Conservation (phyloP, 768 basidiomycete genomes). For the Nidularia pulvinata region DNA sequence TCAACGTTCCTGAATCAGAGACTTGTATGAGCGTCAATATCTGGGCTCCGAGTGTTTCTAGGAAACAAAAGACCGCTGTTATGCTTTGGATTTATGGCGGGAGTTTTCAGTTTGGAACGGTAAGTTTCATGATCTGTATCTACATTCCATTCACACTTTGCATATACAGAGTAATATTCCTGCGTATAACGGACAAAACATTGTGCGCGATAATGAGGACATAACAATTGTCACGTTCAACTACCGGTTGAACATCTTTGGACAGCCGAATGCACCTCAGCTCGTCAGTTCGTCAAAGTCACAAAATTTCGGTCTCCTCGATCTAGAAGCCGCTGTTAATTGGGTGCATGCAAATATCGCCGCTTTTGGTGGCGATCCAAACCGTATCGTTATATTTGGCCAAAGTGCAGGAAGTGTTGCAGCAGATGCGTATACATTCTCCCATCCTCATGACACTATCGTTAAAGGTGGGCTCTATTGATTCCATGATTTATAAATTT, state of each 20-base stretch:
- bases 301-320: conserved; percentile 38
- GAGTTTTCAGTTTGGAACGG: conserved; percentile 31
- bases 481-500: not conserved
- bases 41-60: conserved; percentile 28
- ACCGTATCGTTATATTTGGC: conserved; percentile 32
- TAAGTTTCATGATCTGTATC: conserved; percentile 9
- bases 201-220: conserved; percentile 29
- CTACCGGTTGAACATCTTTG: conserved; percentile 36
- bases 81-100: conserved; percentile 37
- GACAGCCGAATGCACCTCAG: conserved; percentile 36
- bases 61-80: conserved; percentile 31
- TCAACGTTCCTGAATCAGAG: conserved; percentile 27
- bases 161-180: conserved; percentile 21
- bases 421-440: conserved; percentile 29
- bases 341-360: conserved; percentile 49
- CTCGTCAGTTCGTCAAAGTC: conserved; percentile 14
- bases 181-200: conserved; percentile 20
- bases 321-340: conserved; percentile 34
- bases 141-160: not conserved
- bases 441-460: conserved; percentile 28
- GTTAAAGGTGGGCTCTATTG: conserved; percentile 14
- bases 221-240: conserved; percentile 33
- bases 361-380: conserved; percentile 37
- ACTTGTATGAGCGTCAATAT: conserved; percentile 34
- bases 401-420: conserved; percentile 33